Conservation (phyloP, 2,329 filamentous ascomycete species). For the Apiospora sp. region DNA sequence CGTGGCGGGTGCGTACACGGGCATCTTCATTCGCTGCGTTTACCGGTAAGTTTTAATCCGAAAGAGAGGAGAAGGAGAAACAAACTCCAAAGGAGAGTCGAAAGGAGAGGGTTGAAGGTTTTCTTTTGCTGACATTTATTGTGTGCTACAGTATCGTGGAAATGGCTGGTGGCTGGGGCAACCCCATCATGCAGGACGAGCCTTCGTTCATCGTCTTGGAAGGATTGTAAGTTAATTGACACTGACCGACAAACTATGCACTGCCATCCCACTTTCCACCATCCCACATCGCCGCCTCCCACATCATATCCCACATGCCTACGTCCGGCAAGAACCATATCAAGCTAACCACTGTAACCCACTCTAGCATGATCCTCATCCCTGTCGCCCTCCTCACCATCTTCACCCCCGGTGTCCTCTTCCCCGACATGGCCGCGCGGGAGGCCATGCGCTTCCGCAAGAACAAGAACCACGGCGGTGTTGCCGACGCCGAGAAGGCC, state of each 20-base stretch:
- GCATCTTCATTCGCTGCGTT: constrained; percentile 60
- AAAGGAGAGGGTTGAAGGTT: background rate
- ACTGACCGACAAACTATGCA: too few species aligned
- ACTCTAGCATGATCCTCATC: constrained; percentile 57
- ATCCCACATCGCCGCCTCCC: background rate
- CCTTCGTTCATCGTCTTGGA: constrained; percentile 67
- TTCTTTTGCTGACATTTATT: background rate
- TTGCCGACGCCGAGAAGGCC: constrained; percentile 4
- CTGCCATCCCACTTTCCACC: too few species aligned
- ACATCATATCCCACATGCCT: background rate
- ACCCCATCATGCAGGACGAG: constrained; percentile 69
- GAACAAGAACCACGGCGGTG: constrained; percentile 28
- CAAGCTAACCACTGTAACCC: background rate
- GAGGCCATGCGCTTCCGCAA: constrained; percentile 39
- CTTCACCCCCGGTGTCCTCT: constrained; percentile 63
- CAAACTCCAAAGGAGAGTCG: background rate
- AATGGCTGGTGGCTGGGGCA: constrained; percentile 71
- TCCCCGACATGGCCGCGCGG: constrained; percentile 59
- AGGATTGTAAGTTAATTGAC: constrained; percentile 49
- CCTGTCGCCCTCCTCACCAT: constrained; percentile 57
- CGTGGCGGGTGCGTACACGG: constrained; percentile 53
- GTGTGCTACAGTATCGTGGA: constrained; percentile 59
- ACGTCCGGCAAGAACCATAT: constrained; percentile 7
- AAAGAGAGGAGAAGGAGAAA: too few species aligned
- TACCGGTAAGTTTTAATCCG: constrained; percentile 53